Conservation (phyloP, 495 filamentous ascomycete genomes). For the Chaetomidium leptoderma region DNA sequence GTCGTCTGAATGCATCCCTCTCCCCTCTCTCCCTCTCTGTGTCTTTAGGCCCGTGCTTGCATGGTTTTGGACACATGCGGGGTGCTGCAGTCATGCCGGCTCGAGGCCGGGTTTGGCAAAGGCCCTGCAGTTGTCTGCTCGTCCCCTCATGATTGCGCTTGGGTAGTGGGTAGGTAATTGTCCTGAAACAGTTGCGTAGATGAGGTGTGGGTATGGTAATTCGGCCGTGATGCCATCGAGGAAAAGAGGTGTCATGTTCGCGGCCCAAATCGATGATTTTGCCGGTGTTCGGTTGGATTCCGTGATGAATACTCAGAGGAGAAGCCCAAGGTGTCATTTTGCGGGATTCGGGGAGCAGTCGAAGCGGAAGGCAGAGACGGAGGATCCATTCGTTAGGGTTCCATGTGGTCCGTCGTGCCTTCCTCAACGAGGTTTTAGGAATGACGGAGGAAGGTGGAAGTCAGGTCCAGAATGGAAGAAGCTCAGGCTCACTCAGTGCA, state of each 20-base stretch:
- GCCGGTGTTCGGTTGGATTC: neutral
- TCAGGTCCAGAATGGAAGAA: too few species aligned
- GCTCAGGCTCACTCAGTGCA: too few species aligned
- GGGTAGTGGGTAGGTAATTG: constrained; percentile 19
- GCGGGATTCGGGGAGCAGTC: neutral
- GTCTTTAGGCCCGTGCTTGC: neutral
- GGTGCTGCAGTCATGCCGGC: constrained; percentile 12
- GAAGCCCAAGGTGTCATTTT: neutral
- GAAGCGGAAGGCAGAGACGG: neutral
- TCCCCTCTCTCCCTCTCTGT: neutral
- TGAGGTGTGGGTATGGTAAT: constrained; percentile 12
- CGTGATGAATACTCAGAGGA: neutral
- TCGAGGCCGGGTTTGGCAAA: neutral
- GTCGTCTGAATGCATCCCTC: neutral
- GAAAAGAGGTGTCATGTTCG: neutral
- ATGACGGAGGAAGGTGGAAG: too few species aligned
- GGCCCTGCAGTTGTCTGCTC: constrained; percentile 7
- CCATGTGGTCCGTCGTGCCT: too few species aligned
- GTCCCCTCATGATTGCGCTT: neutral
- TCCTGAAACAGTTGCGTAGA: constrained; percentile 24
- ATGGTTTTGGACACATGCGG: constrained; percentile 3
- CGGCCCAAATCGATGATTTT: neutral
- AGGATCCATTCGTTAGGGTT: too few species aligned
- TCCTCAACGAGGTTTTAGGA: too few species aligned
- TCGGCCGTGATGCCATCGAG: neutral